Evolutionary conservation across 2,329 filamentous ascomycete species (phyloP).

Genomic region (Apiospora hydei): DNA sequence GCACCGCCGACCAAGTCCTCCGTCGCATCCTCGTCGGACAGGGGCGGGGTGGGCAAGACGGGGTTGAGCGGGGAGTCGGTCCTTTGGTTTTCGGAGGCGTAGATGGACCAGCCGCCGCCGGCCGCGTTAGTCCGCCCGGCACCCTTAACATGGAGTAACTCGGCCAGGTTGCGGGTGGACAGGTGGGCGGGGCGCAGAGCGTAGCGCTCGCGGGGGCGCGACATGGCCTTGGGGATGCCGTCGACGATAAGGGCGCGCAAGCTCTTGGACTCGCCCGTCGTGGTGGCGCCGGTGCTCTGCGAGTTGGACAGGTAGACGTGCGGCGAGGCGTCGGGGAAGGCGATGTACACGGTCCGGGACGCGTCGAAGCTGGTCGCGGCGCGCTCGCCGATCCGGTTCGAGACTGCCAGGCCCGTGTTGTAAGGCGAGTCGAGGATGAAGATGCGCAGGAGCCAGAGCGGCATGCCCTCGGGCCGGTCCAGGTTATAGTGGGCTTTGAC

Average conservation of each 20-base stretch:
- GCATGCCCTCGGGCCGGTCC: slow-evolving; percentile 72
- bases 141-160: slow-evolving; percentile 73
- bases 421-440: slow-evolving; percentile 85
- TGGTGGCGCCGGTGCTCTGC: slow-evolving; percentile 50
- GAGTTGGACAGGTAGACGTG: slow-evolving; percentile 72
- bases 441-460: slow-evolving; percentile 77
- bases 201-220: slow-evolving; percentile 75
- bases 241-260: slow-evolving; percentile 76
- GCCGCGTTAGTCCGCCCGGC: slow-evolving; percentile 74
- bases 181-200: slow-evolving; percentile 72
- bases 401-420: slow-evolving; percentile 63
- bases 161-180: slow-evolving; percentile 73
- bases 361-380: slow-evolving; percentile 61
- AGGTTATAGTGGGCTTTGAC: slow-evolving; percentile 87
- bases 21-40: slow-evolving; percentile 44
- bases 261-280: slow-evolving; percentile 63
- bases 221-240: slow-evolving; percentile 83
- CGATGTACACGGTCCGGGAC: slow-evolving; percentile 77
- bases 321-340: slow-evolving; percentile 82
- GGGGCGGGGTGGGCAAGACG: slow-evolving; percentile 54
- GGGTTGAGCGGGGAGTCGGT: slow-evolving; percentile 64
- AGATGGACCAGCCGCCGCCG: slow-evolving; percentile 81
- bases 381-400: slow-evolving; percentile 34
- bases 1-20: slow-evolving; percentile 30
- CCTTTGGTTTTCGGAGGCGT: slow-evolving; percentile 65